phyloP scores from a whole-genome alignment of 306 rosid species.

The Casuarina cunninghamiana region DNA sequence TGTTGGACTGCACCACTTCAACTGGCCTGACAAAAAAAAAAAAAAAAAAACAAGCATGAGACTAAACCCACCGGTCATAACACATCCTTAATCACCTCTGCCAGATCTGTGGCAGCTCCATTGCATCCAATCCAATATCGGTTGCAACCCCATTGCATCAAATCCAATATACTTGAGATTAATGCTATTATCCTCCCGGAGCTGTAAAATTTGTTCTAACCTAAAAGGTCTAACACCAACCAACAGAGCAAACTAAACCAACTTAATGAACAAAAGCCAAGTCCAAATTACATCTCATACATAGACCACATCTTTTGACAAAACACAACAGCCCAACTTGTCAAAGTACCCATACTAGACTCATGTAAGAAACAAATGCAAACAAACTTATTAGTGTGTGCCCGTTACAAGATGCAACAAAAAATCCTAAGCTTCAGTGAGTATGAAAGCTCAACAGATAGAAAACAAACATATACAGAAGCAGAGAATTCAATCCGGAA shows the following conservation, averaged over 20 bases:
- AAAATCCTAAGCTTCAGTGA: neutral
- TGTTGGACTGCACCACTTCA: constrained; percentile 79
- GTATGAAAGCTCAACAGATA: neutral
- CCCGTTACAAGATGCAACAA: neutral
- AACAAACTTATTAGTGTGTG: neutral
- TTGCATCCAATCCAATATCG: neutral
- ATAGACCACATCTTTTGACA: neutral
- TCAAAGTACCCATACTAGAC: neutral
- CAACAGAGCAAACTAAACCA: neutral
- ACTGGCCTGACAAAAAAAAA: constrained; percentile 52
- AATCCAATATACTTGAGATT: too few species aligned
- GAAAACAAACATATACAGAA: neutral
- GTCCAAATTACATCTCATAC: neutral
- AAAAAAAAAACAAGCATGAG: constrained; percentile 7
- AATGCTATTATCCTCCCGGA: neutral
- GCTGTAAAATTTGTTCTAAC: neutral
- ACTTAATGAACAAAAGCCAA: neutral
- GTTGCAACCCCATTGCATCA: neutral
- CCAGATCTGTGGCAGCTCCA: neutral
- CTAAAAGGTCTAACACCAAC: neutral
- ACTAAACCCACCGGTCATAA: neutral
- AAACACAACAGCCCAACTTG: neutral
- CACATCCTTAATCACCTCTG: neutral
- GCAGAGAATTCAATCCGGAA: neutral
- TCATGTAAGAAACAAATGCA: neutral